Evolutionary conservation across 1,284 basidiomycete genomes (phyloP), one percentile per base, ranked within the genome.

Genomic region (Leccinum insigne): DNA sequence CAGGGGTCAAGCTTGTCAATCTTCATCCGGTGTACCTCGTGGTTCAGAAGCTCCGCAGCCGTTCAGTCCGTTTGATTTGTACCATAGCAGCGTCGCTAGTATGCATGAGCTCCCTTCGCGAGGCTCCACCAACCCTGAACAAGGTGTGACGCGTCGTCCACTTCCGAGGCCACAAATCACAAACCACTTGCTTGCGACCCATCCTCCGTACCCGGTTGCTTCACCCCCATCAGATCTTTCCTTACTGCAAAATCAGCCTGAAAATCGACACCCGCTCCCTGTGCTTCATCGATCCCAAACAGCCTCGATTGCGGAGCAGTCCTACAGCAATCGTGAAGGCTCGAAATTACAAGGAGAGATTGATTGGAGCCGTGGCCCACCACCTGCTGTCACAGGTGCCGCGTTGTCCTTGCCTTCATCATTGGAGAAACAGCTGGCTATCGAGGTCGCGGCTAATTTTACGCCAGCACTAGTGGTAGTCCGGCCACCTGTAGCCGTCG

Each of bases 61-160:
- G 42, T 72, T 66, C 60, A 61, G 42, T 21, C 61, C 71, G 3
- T 40, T 60, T 21, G 70, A 70, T 62, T 61, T 75, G 26, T 74
- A 77, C 58, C 57, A 72, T 38, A 64, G 13, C 23, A 67, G 67
- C 57, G 63, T 73, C 14, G 47, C 59, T 18, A 47, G 40, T 57
- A n/a, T 29, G 10, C 58, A 52, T 35, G 61, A 59, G 4, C 47
- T 69, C 42, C 42, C 60, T 10, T 52, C 66, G 7, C 35, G 44
- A 13, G 21, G 16, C n/a, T 57, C 58, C 14, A 62, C 60, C 35
- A 59, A 14, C 58, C 61, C 58, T 14, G 61, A 64, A 47, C 7
- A 42, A 23, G 16, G 59, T 35, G 56, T 32, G 16, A 58, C 13
- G 7, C 60, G 13, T 61, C 47, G 68, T 60, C 57, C 18, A 7